Conservation (phyloP, 768 basidiomycete genomes). For the Rhizopogon vesiculosus region DNA sequence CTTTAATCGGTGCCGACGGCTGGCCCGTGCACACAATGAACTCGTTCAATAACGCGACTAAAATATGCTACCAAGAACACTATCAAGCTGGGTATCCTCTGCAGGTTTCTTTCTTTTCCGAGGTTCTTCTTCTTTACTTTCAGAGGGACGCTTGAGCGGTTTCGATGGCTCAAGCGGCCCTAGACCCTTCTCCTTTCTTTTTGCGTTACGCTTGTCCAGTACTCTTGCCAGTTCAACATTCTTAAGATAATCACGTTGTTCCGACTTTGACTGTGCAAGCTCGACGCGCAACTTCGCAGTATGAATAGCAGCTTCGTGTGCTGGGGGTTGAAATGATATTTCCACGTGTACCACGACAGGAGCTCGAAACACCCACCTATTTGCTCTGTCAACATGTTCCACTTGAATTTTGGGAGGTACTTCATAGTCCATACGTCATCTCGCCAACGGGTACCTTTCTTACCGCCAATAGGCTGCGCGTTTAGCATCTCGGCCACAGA, state of each 20-base stretch:
- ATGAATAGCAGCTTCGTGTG: constrained; percentile 89
- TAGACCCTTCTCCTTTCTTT: constrained; percentile 55
- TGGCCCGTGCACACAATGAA: constrained; percentile 10
- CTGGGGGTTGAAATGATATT: constrained; percentile 36
- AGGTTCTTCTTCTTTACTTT: constrained; percentile 4
- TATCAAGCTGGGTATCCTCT: constrained; percentile 27
- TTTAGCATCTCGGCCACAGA: constrained; percentile 94
- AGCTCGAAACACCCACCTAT: constrained; percentile 64
- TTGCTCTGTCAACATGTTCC: constrained; percentile 98
- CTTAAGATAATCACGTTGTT: constrained; percentile 89
- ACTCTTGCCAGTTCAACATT: constrained; percentile 93
- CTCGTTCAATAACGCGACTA: constrained; percentile 20
- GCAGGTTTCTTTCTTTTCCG: constrained; percentile 10
- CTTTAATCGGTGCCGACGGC: constrained; percentile 6
- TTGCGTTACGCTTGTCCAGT: constrained; percentile 73
- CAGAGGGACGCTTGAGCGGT: constrained; percentile 13
- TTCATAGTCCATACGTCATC: constrained; percentile 99
- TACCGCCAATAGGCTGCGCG: constrained; percentile 91
- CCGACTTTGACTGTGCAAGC: constrained; percentile 78
- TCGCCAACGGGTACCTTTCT: constrained; percentile 85
- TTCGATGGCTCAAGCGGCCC: constrained; percentile 29
- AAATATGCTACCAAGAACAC: constrained; percentile 50
- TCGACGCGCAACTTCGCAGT: constrained; percentile 88
- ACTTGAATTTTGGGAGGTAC: constrained; percentile 95
- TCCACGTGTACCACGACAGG: not conserved